Conservation (phyloP, 495 filamentous ascomycete genomes). For the Hypoxylon rickii region DNA sequence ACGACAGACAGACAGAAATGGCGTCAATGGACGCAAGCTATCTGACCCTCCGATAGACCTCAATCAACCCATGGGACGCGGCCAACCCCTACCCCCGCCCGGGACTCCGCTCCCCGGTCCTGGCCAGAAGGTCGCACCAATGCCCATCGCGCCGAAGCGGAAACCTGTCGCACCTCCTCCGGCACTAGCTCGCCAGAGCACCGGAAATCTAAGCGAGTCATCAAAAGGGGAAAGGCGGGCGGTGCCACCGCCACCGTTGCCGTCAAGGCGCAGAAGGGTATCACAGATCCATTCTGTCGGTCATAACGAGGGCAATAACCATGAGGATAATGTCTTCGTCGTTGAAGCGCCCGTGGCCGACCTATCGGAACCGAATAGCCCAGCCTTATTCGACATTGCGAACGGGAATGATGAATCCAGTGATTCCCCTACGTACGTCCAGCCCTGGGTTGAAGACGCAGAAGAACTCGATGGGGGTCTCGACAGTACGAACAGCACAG, state of each 20-base stretch:
- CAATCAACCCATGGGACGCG: constrained; percentile 72
- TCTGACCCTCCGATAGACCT: constrained; percentile 52
- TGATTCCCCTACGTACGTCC: constrained; percentile 37
- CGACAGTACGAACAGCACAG: too few species aligned
- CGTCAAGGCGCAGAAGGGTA: constrained; percentile 31
- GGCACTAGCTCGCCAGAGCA: constrained; percentile 30
- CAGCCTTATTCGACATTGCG: constrained; percentile 33
- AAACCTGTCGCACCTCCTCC: constrained; percentile 44
- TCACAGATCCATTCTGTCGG: constrained; percentile 33
- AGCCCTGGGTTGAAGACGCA: constrained; percentile 50
- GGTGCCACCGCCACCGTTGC: constrained; percentile 47
- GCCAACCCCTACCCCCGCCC: constrained; percentile 75
- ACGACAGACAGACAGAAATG: constrained; percentile 51
- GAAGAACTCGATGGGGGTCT: constrained; percentile 26
- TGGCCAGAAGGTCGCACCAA: constrained; percentile 56
- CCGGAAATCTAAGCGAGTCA: constrained; percentile 26
- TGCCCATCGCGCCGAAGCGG: constrained; percentile 57
- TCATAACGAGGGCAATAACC: constrained; percentile 26
- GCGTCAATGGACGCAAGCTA: constrained; percentile 16
- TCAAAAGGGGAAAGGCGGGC: constrained; percentile 44
- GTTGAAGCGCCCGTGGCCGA: constrained; percentile 59
- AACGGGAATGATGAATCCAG: constrained; percentile 12
- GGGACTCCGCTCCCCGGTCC: constrained; percentile 66
- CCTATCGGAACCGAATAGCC: constrained; percentile 61
- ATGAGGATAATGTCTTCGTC: constrained; percentile 58